These are phyloP conservation scores for Asparagopsis taxiformis DNA, from an alignment of 31 red algal species.

Conservation along the genomic window DNA sequence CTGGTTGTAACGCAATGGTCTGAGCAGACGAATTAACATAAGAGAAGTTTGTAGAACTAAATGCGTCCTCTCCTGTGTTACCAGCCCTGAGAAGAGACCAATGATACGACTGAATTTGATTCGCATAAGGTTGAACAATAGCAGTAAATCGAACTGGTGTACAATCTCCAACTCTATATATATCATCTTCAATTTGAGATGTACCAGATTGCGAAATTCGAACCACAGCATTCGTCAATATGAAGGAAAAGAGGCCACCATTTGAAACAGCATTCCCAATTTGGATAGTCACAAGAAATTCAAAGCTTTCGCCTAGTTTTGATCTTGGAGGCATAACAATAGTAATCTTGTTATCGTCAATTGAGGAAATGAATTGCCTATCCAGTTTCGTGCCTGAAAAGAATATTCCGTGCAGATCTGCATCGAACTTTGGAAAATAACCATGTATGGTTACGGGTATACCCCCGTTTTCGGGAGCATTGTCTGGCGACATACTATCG, in stretches of 20 bases:
- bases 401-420: constrained; percentile 32
- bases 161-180: constrained; percentile 48
- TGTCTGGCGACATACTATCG: constrained; percentile 35
- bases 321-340: constrained; percentile 31
- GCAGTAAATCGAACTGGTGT: constrained; percentile 53
- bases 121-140: constrained; percentile 47
- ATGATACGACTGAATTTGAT: constrained; percentile 37
- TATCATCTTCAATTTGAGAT: constrained; percentile 45
- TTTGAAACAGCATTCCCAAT: constrained; percentile 55
- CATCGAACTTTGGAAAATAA: constrained; percentile 63
- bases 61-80: constrained; percentile 17
- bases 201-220: constrained; percentile 59
- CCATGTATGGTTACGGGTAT: constrained; percentile 32
- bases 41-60: constrained; percentile 18
- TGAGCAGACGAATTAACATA: constrained; percentile 23
- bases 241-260: constrained; percentile 27
- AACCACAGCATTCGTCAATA: constrained; percentile 39
- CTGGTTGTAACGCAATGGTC: constrained; percentile 39
- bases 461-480: constrained; percentile 49
- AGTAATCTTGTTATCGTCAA: constrained; percentile 9
- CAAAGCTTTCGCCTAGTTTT: constrained; percentile 49
- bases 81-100: constrained; percentile 42
- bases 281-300: constrained; percentile 38
- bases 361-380: constrained; percentile 23
- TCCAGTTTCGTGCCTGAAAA: constrained; percentile 40